Evolutionary conservation across 176 grass and related monocot genomes (phyloP).

Genomic region (Tillandsia leiboldiana): DNA sequence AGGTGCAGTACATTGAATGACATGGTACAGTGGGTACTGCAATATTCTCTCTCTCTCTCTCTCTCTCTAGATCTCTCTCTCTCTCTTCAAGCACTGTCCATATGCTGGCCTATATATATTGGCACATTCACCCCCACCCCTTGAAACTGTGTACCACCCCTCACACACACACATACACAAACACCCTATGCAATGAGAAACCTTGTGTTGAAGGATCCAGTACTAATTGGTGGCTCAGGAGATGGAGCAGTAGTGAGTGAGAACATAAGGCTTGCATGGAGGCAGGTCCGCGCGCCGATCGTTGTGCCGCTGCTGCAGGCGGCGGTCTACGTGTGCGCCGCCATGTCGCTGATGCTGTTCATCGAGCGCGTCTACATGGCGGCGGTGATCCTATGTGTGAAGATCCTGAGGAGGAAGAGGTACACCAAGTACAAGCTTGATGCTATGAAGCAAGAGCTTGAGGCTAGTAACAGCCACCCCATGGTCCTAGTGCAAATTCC

Average conservation of each 20-base stretch:
- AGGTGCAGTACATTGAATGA: too few relatives aligned
- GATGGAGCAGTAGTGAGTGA: neutral
- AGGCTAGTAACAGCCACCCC: constrained; percentile 29
- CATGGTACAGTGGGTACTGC: too few relatives aligned
- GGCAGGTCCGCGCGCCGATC: constrained; percentile 21
- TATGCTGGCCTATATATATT: neutral
- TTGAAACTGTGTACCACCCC: neutral
- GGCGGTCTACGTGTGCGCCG: constrained; percentile 47
- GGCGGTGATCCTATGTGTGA: constrained; percentile 42
- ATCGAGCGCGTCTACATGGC: constrained; percentile 91
- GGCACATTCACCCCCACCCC: neutral
- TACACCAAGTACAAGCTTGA: constrained; percentile 25
- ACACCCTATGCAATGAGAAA: constrained; percentile 20
- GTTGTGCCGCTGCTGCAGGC: constrained; percentile 47
- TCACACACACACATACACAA: neutral
- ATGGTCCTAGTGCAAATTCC: constrained; percentile 77
- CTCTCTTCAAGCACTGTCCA: neutral
- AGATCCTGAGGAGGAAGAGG: constrained; percentile 24
- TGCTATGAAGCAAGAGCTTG: constrained; percentile 18
- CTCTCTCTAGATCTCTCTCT: neutral
- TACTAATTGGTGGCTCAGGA: neutral
- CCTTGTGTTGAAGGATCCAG: constrained; percentile 17
- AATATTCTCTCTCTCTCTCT: neutral
- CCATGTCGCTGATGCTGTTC: constrained; percentile 76
- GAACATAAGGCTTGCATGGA: constrained; percentile 24